Conservation (phyloP, 2,329 filamentous ascomycete species). For the Paracorniculantispora psalliotae region DNA sequence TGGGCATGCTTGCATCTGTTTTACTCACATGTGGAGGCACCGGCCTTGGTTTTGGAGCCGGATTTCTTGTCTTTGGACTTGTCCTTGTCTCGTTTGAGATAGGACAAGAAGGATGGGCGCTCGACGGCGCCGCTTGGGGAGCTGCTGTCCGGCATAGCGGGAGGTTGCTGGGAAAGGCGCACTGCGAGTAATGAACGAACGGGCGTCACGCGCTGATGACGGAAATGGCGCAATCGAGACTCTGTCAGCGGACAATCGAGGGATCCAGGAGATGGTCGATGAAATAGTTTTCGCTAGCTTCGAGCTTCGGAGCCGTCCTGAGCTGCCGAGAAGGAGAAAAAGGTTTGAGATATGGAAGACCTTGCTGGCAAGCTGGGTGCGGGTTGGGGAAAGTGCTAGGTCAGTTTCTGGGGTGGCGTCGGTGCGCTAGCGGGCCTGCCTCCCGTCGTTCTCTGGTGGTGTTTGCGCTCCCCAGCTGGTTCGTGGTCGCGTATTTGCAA, state of each 20-base stretch:
- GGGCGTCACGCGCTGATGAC: not conserved
- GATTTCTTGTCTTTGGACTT: constrained; percentile 5
- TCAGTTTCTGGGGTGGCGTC: not conserved
- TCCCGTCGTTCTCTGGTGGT: not conserved
- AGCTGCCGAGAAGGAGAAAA: not conserved
- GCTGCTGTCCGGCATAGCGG: constrained; percentile 1
- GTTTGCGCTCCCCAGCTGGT: too few relatives aligned
- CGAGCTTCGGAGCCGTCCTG: not conserved
- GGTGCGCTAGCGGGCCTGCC: not conserved
- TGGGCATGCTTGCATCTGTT: not conserved
- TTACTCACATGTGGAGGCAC: constrained; percentile 5
- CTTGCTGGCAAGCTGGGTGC: not conserved
- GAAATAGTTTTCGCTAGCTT: not conserved
- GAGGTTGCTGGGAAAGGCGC: not conserved
- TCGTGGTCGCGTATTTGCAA: too few relatives aligned
- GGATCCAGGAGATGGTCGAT: not conserved
- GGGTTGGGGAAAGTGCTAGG: not conserved
- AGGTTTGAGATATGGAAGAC: constrained; percentile 5
- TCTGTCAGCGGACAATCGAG: not conserved
- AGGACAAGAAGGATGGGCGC: constrained; percentile 11
- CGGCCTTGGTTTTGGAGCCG: constrained; percentile 1
- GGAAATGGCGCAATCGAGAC: not conserved
- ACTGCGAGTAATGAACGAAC: not conserved
- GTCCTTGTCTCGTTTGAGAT: constrained; percentile 12
- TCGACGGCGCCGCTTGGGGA: not conserved